These are phyloP conservation scores for Magnolia changhungtana DNA, from an alignment of 164 flowering plant genomes.

Conservation along the genomic window DNA sequence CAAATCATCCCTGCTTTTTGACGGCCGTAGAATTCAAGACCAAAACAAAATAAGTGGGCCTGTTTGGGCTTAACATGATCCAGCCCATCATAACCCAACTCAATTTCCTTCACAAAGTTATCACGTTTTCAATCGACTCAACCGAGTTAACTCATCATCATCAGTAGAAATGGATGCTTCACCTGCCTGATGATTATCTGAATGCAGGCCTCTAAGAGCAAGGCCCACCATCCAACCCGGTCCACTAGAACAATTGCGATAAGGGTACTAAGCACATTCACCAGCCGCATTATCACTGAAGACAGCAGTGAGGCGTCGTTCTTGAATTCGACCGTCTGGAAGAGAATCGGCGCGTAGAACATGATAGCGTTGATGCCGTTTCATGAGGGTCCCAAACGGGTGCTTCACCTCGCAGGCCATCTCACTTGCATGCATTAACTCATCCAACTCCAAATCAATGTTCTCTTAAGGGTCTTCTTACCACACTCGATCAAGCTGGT, in stretches of 20 bases:
- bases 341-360: slow-evolving; percentile 34
- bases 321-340: slow-evolving; percentile 29
- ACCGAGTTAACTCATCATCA: neutral
- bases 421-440: slow-evolving; percentile 18
- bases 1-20: neutral
- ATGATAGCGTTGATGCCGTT: slow-evolving; percentile 34
- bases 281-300: slow-evolving; percentile 25
- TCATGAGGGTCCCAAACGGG: slow-evolving; percentile 20
- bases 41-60: neutral
- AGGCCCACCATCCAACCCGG: slow-evolving; percentile 18
- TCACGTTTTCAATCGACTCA: no score
- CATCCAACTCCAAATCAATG: slow-evolving; percentile 28
- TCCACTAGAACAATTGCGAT: slow-evolving; percentile 24
- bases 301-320: slow-evolving; percentile 22
- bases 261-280: slow-evolving; percentile 21
- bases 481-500: slow-evolving; percentile 36
- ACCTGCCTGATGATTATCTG: slow-evolving; percentile 31
- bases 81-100: neutral
- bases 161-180: neutral
- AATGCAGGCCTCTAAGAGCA: slow-evolving; percentile 26
- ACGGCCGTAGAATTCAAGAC: neutral
- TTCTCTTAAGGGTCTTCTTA: slow-evolving; percentile 13
- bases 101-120: neutral
- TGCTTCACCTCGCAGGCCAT: slow-evolving; percentile 17
- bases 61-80: neutral